A percentile compares a stretch with the other conserved stretches of the same genome.
Evolutionary conservation across 164 flowering plant species (phyloP).

Genomic region (Stephania japonica): DNA sequence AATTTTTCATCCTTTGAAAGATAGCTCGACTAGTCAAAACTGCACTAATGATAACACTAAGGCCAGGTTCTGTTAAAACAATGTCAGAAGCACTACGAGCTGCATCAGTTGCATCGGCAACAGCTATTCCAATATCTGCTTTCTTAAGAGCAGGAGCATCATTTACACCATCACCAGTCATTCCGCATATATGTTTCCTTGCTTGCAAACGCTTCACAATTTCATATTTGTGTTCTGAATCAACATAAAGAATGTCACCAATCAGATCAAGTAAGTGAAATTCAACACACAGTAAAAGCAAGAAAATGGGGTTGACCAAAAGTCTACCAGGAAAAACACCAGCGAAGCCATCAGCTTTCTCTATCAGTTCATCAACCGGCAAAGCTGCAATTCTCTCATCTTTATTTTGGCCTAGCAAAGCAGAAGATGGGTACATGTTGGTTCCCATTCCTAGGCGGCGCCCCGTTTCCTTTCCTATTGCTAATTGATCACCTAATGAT

Average conservation of each 20-base stretch:
- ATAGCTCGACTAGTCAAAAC: constrained; percentile 80
- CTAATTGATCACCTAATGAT: constrained; percentile 70
- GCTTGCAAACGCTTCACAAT: constrained; percentile 81
- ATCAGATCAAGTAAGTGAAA: neutral
- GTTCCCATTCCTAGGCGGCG: constrained; percentile 92
- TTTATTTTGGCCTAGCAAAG: constrained; percentile 73
- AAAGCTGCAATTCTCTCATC: constrained; percentile 70
- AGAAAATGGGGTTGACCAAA: neutral
- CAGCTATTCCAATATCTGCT: constrained; percentile 93
- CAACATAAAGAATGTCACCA: constrained; percentile 10
- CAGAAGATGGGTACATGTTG: constrained; percentile 89
- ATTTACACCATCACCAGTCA: constrained; percentile 97
- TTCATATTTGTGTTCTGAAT: constrained; percentile 82
- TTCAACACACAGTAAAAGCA: neutral
- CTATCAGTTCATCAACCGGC: constrained; percentile 82
- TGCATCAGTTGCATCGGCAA: constrained; percentile 94
- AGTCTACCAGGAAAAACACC: constrained; percentile 84
- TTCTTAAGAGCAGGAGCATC: constrained; percentile 94
- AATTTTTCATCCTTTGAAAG: constrained; percentile 88
- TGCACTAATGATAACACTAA: constrained; percentile 83
- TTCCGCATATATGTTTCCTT: constrained; percentile 82
- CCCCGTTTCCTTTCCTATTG: constrained; percentile 87
- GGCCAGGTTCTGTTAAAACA: constrained; percentile 91
- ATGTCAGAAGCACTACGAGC: constrained; percentile 94
- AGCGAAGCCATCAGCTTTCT: constrained; percentile 95